Evolutionary conservation across 2,329 filamentous ascomycete species (phyloP).

Genomic region (Pseudohalonectria lignicola): DNA sequence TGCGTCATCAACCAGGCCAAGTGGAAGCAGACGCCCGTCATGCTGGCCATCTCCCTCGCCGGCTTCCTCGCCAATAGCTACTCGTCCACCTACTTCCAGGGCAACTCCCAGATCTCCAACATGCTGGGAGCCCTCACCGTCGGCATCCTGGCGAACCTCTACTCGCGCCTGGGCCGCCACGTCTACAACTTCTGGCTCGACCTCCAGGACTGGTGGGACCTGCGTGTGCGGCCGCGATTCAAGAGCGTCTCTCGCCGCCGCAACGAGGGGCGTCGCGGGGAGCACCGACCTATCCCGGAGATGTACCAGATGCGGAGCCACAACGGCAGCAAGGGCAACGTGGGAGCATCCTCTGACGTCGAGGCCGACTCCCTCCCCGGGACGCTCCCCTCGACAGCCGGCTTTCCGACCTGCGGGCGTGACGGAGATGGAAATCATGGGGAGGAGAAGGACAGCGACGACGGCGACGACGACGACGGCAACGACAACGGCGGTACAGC

Average conservation of each 20-base stretch:
- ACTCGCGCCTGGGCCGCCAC: conserved; percentile 55
- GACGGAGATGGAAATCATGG: neutral
- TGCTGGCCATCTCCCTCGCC: conserved; percentile 61
- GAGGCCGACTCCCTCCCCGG: neutral
- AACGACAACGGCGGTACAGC: too few species aligned
- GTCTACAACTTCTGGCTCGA: conserved; percentile 44
- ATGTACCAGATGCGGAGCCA: neutral
- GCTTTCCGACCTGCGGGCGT: neutral
- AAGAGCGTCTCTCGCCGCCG: neutral
- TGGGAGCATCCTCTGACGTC: neutral
- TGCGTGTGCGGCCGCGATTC: conserved; percentile 27
- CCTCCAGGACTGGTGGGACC: conserved; percentile 41
- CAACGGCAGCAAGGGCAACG: neutral
- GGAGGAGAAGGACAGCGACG: neutral
- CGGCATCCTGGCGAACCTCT: conserved; percentile 68
- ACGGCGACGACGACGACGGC: neutral
- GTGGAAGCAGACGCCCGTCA: conserved; percentile 65
- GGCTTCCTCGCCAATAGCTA: conserved; percentile 72
- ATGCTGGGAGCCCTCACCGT: conserved; percentile 68
- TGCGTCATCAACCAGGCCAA: conserved; percentile 58
- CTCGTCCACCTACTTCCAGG: conserved; percentile 52
- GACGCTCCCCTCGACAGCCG: neutral
- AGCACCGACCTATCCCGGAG: neutral
- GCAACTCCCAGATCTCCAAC: conserved; percentile 65
- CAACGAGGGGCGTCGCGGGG: neutral